These are phyloP conservation scores for Scheffersomyces ergatensis DNA, from an alignment of 805 yeast genomes.

Conservation along the genomic window DNA sequence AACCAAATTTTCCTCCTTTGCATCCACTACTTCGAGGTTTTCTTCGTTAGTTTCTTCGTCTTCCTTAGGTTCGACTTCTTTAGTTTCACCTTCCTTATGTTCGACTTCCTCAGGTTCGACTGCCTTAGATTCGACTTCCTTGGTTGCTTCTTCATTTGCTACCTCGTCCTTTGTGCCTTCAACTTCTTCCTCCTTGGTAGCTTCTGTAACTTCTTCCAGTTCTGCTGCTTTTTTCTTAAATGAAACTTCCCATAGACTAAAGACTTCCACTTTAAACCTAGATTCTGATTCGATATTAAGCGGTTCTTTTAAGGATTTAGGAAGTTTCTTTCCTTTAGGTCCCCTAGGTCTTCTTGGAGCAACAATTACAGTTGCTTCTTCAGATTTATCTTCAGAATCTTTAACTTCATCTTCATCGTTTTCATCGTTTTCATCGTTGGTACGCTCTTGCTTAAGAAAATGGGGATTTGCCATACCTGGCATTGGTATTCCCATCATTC, in stretches of 20 bases:
- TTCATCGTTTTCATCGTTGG: constrained; percentile 6
- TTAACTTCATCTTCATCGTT: constrained; percentile 11
- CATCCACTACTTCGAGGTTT: too few relatives aligned
- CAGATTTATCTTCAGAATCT: constrained; percentile 7
- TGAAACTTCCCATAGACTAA: constrained; percentile 34
- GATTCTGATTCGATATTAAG: constrained; percentile 31
- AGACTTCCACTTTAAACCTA: constrained; percentile 28
- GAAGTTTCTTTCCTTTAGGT: constrained; percentile 71
- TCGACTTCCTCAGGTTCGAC: too few relatives aligned
- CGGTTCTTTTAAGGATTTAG: constrained; percentile 50
- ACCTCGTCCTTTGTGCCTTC: constrained; percentile 9
- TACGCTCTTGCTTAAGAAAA: constrained; percentile 2
- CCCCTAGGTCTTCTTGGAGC: constrained; percentile 66
- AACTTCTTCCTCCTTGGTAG: constrained; percentile 1
- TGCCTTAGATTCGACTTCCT: too few relatives aligned
- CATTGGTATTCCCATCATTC: constrained; percentile 51
- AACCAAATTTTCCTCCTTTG: too few relatives aligned
- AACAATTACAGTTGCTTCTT: too few relatives aligned
- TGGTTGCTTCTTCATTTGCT: background rate
- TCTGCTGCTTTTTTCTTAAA: constrained; percentile 1
- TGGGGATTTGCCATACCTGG: constrained; percentile 54
- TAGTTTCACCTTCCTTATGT: too few relatives aligned
- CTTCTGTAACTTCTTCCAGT: constrained; percentile 16
- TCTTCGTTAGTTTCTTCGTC: too few relatives aligned
- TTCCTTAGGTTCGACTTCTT: too few relatives aligned